Percentiles rank a stretch among this genome's conserved stretches.
Evolutionary conservation across 208 protist species (phyloP).

Genomic region (Leptomonas pyrrhocoris): DNA sequence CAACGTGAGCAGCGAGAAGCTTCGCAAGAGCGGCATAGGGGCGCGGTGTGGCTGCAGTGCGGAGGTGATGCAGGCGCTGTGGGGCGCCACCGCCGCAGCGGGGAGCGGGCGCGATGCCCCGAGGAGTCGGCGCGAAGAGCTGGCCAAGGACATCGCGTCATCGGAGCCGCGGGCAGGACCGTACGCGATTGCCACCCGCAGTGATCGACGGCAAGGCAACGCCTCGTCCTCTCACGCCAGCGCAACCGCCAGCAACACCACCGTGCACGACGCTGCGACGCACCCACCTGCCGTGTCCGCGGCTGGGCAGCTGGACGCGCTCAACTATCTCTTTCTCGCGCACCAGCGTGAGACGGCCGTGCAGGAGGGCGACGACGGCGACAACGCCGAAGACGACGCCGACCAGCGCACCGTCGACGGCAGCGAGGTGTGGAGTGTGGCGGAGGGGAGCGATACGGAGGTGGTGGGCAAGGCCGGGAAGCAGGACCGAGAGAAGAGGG

Average conservation of each 20-base stretch:
- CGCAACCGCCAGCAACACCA: not conserved
- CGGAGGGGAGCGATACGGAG: constrained; percentile 23
- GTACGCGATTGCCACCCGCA: constrained; percentile 63
- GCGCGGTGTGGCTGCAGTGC: not conserved
- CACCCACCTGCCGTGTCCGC: constrained; percentile 10
- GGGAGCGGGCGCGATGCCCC: constrained; percentile 26
- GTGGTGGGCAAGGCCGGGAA: not conserved
- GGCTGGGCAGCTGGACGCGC: constrained; percentile 28
- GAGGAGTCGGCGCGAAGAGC: not conserved
- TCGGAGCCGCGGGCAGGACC: constrained; percentile 40
- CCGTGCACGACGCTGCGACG: not conserved
- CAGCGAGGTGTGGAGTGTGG: constrained; percentile 14
- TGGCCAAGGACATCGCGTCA: not conserved
- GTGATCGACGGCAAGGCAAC: constrained; percentile 41
- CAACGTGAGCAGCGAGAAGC: constrained; percentile 11
- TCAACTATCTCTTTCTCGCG: constrained; percentile 32
- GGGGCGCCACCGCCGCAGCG: constrained; percentile 28
- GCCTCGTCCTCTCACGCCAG: not conserved
- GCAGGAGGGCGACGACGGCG: constrained; percentile 8
- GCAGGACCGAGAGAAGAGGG: not conserved
- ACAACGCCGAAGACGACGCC: constrained; percentile 1
- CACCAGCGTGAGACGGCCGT: constrained; percentile 11
- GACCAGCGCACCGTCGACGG: constrained; percentile 15
- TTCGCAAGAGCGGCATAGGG: not conserved
- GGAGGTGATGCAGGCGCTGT: constrained; percentile 23